Evolutionary conservation across 345 rosid genomes (phyloP), one percentile per base, ranked within the genome.

Genomic region (Populus ilicifolia): DNA sequence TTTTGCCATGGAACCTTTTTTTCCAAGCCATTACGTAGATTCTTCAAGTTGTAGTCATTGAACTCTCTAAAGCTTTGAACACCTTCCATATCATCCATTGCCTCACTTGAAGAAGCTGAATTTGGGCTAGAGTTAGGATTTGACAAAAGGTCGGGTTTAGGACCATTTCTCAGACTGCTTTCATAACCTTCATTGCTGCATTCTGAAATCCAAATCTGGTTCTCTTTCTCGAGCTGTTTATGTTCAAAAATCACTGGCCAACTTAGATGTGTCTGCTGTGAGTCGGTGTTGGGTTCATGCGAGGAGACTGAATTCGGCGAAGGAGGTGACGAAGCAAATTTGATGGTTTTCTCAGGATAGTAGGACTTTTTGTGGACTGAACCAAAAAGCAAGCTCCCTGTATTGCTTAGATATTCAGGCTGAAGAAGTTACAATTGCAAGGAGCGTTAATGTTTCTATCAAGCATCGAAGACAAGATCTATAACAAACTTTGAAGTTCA

Each of bases 21-120:
- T 77, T 91, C 90, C 90, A 94, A 85, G 77, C 87, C 91, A 76
- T 65, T 80, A 78, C 89, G 85, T 69, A 94, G 75, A 71, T 79
- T 81, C 66, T 86, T 81, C 73, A 89, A 73, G 85, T 89, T 94
- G 75, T 89, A 85, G 1, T 82, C 77, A 56, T 77, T 87, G 46
- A 86, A 52, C 71, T 74, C 85, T 74, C 84, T 89, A 86, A 91
- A 88, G 72, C 77, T 81, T 29, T 83, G 80, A 17, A 83, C 67
- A 46, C 71, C 81, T 75, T 87, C 87, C 7, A 44, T 66, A 59
- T 79, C 84, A 69, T 87, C 88, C 71, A 77, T 67, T 18, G 84
- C 90, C 80, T 89, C 94, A n/a, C 94, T 91, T 3, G 94, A 88
- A n/a, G 94, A 89, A 59, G 90, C 94, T 20, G 94, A 91, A 75